Conservation (phyloP, 805 yeast genomes). For the Candida nonsorbophila region DNA sequence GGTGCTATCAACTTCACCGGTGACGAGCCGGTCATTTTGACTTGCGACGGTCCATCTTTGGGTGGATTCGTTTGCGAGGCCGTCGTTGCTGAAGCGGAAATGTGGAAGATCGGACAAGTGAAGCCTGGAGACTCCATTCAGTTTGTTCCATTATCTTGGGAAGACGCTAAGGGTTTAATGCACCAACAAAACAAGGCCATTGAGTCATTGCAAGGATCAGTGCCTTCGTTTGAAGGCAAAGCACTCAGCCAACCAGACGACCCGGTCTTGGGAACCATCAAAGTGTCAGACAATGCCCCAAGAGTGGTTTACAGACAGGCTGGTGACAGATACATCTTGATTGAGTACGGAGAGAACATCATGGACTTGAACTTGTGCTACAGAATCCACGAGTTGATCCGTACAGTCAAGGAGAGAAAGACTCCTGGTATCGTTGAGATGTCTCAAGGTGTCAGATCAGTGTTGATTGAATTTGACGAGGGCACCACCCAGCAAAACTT, state of each 20-base stretch:
- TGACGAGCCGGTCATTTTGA: conserved; percentile 94
- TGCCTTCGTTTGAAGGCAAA: conserved; percentile 25
- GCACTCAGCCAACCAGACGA: conserved; percentile 41
- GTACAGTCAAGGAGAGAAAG: conserved; percentile 57
- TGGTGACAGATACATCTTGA: conserved; percentile 88
- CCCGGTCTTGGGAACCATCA: conserved; percentile 61
- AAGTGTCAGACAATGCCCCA: conserved; percentile 52
- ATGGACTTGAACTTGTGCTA: conserved; percentile 83
- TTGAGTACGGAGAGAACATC: conserved; percentile 87
- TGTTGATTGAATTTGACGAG: conserved; percentile 80
- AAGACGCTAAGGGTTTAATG: conserved; percentile 62
- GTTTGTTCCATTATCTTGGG: conserved; percentile 73
- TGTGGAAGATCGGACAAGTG: conserved; percentile 98
- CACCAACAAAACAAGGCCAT: conserved; percentile 53
- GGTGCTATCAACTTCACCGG: conserved; percentile 99
- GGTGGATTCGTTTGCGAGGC: conserved; percentile 98
- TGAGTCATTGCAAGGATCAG: conserved; percentile 37
- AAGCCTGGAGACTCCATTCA: conserved; percentile 87
- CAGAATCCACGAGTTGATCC: conserved; percentile 78
- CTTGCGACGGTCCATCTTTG: conserved; percentile 95
- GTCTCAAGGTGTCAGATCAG: conserved; percentile 97
- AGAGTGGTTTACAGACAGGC: conserved; percentile 88
- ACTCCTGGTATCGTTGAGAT: conserved; percentile 85
- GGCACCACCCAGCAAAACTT: conserved; percentile 57
- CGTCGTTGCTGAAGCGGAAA: conserved; percentile 90